phyloP scores from a whole-genome alignment of 2,329 filamentous ascomycete genomes.

The Talaromyces sp. region DNA sequence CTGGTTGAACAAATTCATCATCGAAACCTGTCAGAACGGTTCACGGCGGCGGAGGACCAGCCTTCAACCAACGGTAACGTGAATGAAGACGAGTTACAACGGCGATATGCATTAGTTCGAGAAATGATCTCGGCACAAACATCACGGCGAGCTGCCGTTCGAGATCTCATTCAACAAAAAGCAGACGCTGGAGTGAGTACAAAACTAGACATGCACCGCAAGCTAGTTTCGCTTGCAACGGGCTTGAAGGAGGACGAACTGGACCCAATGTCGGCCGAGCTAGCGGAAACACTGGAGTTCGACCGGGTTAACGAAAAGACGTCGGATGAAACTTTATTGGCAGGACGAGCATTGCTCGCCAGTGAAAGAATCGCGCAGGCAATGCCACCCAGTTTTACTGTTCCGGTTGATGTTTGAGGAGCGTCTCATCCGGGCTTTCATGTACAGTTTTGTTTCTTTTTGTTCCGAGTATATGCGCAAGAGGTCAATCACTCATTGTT shows the following conservation, averaged over 20 bases:
- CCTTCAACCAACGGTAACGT: constrained; percentile 16
- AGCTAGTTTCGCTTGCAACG: constrained; percentile 43
- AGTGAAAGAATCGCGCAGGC: constrained; percentile 20
- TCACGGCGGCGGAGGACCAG: constrained; percentile 16
- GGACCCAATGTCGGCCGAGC: constrained; percentile 43
- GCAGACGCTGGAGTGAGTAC: constrained; percentile 43
- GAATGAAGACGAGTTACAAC: constrained; percentile 26
- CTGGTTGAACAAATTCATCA: constrained; percentile 43
- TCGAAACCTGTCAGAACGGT: constrained; percentile 28
- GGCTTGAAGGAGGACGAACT: constrained; percentile 45
- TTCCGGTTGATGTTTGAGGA: constrained; percentile 28
- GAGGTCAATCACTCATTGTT: background rate
- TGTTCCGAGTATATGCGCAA: background rate
- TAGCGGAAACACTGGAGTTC: constrained; percentile 43
- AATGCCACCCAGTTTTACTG: constrained; percentile 21
- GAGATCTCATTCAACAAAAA: constrained; percentile 40
- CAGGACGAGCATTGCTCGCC: constrained; percentile 18
- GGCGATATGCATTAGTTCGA: constrained; percentile 26
- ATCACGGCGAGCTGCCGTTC: constrained; percentile 30
- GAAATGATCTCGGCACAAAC: constrained; percentile 31
- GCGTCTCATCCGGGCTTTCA: background rate
- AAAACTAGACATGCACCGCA: constrained; percentile 44
- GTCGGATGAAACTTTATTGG: constrained; percentile 23
- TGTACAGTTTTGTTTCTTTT: background rate
- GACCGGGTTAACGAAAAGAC: constrained; percentile 36